Evolutionary conservation across 2,329 filamentous ascomycete species (phyloP).

Genomic region (Talaromyces sp.): DNA sequence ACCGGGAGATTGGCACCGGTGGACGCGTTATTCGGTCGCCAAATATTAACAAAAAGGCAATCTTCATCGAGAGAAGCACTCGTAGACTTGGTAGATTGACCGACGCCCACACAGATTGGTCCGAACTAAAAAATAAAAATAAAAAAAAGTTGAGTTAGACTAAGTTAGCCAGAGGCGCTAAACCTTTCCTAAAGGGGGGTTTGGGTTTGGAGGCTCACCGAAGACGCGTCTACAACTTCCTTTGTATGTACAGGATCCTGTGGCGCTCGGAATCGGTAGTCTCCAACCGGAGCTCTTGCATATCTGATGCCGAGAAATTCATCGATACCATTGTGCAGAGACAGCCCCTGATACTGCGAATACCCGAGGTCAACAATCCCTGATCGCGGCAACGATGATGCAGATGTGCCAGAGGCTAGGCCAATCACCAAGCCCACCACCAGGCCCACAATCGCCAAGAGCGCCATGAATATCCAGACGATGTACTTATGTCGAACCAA

Average conservation of each 20-base stretch:
- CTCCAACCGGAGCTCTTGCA: constrained; percentile 65
- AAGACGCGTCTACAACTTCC: constrained; percentile 53
- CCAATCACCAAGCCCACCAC: background rate
- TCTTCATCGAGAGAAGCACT: constrained; percentile 51
- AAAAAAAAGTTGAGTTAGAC: background rate
- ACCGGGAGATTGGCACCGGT: constrained; percentile 60
- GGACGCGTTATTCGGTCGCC: constrained; percentile 32
- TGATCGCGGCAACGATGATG: constrained; percentile 8
- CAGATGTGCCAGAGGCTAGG: constrained; percentile 1
- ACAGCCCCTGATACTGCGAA: constrained; percentile 62
- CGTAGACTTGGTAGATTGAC: constrained; percentile 66
- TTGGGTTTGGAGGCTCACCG: constrained; percentile 37
- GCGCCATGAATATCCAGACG: no score
- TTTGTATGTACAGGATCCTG: constrained; percentile 53
- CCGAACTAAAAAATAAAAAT: no score
- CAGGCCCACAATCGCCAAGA: no score
- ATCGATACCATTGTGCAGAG: constrained; percentile 59
- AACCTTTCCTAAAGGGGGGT: background rate
- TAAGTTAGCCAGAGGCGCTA: background rate
- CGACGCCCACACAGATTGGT: constrained; percentile 64
- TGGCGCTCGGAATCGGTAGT: constrained; percentile 66
- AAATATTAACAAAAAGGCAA: constrained; percentile 40
- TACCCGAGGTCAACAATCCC: constrained; percentile 63
- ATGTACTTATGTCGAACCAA: no score
- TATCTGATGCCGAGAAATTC: constrained; percentile 74